These are phyloP conservation scores for Phytopythium delawarense DNA, from an alignment of 352 stramenopile species.

Conservation along the genomic window DNA sequence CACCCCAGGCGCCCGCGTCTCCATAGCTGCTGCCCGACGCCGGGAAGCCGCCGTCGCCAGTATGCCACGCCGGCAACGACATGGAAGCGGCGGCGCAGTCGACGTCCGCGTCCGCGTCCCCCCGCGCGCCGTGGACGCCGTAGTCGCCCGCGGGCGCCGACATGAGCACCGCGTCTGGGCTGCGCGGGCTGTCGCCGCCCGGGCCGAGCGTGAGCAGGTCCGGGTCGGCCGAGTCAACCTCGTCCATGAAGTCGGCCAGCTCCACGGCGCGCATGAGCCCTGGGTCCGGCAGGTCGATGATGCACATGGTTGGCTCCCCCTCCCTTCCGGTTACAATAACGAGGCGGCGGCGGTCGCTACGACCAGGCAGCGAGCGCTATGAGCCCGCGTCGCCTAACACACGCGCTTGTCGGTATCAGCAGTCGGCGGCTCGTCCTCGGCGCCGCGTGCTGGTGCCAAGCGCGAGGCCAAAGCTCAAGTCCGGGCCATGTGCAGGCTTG, in stretches of 20 bases:
- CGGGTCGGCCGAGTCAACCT: slow-evolving; percentile 7
- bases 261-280: slow-evolving; percentile 6
- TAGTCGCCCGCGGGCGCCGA: slow-evolving; percentile 22
- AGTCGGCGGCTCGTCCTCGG: neutral
- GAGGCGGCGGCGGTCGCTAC: no score
- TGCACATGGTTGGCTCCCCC: neutral
- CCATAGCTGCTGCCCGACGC: slow-evolving; percentile 4
- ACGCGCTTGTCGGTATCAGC: neutral
- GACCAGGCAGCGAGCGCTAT: no score
- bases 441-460: no score
- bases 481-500: neutral
- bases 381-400: neutral
- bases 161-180: slow-evolving; percentile 26
- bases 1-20: neutral
- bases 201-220: slow-evolving; percentile 7
- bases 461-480: neutral
- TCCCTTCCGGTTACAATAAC: no score
- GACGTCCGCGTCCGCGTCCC: neutral
- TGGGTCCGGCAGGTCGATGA: slow-evolving; percentile 2
- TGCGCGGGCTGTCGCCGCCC: slow-evolving; percentile 7
- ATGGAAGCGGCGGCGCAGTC: slow-evolving; percentile 2
- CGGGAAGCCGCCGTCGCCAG: slow-evolving; percentile 6
- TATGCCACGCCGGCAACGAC: slow-evolving; percentile 8
- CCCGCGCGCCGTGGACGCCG: slow-evolving; percentile 1
- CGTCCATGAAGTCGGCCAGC: slow-evolving; percentile 7